These are phyloP conservation scores for Calonectria hongkongensis DNA, from an alignment of 2,329 filamentous ascomycete species.

Conservation along the genomic window DNA sequence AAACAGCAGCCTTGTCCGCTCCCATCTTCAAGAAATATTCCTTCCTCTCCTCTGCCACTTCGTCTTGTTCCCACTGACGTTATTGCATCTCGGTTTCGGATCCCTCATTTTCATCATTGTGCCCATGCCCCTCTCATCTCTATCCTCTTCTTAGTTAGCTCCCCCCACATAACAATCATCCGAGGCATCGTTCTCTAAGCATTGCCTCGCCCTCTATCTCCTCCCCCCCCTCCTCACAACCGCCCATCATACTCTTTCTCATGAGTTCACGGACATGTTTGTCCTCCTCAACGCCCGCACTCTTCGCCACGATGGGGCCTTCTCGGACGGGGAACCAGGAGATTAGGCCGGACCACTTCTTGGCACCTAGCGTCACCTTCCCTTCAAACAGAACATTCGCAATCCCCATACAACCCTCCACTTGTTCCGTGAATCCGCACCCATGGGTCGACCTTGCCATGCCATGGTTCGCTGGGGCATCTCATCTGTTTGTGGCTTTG, in stretches of 20 bases:
- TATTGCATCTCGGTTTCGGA: conserved; percentile 25
- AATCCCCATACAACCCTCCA: conserved; percentile 25
- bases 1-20: conserved; percentile 9
- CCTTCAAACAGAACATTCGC: conserved; percentile 26
- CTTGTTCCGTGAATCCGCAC: conserved; percentile 27
- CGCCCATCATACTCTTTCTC: conserved; percentile 28
- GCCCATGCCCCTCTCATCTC: conserved; percentile 25
- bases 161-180: conserved; percentile 33
- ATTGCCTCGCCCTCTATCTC: conserved; percentile 26
- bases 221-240: conserved; percentile 19
- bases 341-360: conserved; percentile 36
- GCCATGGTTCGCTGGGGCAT: not conserved
- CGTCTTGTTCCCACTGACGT: conserved; percentile 3
- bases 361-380: conserved; percentile 32
- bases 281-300: conserved; percentile 28
- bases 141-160: conserved; percentile 26
- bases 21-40: not conserved
- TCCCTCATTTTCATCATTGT: conserved; percentile 27
- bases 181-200: conserved; percentile 32
- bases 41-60: conserved; percentile 3
- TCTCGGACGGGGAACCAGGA: conserved; percentile 37
- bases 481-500: conserved; percentile 27
- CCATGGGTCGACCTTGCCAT: conserved; percentile 35
- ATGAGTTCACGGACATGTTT: conserved; percentile 34
- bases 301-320: conserved; percentile 38